Evolutionary conservation across 1,139 yeast genomes (phyloP).

Genomic region (Meyerozyma elateridarum): DNA sequence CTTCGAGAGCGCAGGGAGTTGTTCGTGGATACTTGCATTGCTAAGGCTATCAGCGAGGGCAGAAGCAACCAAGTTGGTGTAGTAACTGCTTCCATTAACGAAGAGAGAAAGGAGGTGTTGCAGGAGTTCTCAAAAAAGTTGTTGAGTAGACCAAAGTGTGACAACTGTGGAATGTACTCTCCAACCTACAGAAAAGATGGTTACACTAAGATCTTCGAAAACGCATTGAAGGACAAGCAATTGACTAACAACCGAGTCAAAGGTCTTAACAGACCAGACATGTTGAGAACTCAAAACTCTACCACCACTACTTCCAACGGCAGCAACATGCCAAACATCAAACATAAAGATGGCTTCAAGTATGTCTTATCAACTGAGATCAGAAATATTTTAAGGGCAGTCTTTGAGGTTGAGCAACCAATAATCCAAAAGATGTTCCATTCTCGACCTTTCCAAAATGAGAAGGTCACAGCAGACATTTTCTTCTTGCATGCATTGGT

Average conservation of each 20-base stretch:
- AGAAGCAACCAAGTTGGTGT: constrained; percentile 63
- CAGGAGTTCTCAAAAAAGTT: constrained; percentile 73
- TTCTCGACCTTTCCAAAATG: constrained; percentile 59
- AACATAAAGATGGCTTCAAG: constrained; percentile 68
- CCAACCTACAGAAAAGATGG: constrained; percentile 96
- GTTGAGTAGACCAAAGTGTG: constrained; percentile 80
- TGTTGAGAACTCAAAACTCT: constrained; percentile 38
- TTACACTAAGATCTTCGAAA: constrained; percentile 85
- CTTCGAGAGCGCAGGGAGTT: constrained; percentile 57
- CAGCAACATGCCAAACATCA: constrained; percentile 35
- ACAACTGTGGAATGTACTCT: constrained; percentile 92
- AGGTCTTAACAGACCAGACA: constrained; percentile 70
- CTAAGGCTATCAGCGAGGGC: constrained; percentile 75
- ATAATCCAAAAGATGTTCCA: constrained; percentile 66
- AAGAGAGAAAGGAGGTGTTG: constrained; percentile 76
- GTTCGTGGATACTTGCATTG: constrained; percentile 67
- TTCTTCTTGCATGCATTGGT: constrained; percentile 84
- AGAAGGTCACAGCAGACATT: constrained; percentile 67
- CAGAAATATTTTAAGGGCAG: constrained; percentile 66
- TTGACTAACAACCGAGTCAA: constrained; percentile 73
- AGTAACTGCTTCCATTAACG: constrained; percentile 77
- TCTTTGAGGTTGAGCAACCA: constrained; percentile 68
- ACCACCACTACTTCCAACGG: constrained; percentile 15
- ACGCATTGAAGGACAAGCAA: constrained; percentile 78
- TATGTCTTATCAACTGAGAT: constrained; percentile 86